Conservation (phyloP, 2,329 filamentous ascomycete species). For the Phialocephala subalpina region DNA sequence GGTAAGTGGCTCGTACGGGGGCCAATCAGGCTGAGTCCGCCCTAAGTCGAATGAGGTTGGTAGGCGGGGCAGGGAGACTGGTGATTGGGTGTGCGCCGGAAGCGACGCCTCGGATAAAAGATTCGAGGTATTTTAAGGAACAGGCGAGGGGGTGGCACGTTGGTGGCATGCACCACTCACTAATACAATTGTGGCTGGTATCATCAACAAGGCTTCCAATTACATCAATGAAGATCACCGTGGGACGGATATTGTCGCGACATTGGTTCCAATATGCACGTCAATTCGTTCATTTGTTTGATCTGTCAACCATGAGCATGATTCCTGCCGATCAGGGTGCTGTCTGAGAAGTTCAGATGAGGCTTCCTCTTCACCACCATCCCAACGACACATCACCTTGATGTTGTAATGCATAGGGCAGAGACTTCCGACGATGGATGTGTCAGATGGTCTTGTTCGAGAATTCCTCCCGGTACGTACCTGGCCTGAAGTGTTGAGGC, state of each 20-base stretch:
- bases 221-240: not conserved
- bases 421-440: not conserved
- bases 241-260: not conserved
- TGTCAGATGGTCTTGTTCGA: constrained; percentile 4
- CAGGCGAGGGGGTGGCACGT: not conserved
- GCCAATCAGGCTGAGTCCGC: constrained; percentile 1
- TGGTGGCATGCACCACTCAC: too few relatives aligned
- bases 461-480: not conserved
- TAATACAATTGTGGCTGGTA: constrained; percentile 1
- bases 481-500: not conserved
- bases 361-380: not conserved
- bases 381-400: constrained; percentile 4
- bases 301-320: not conserved
- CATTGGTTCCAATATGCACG: not conserved
- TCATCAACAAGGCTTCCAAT: not conserved
- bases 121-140: not conserved
- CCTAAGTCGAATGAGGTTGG: not conserved
- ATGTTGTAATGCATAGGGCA: not conserved
- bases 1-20: not conserved
- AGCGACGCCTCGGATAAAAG: not conserved
- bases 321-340: not conserved
- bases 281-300: constrained; percentile 1
- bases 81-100: not conserved
- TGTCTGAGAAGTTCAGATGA: constrained; percentile 7
- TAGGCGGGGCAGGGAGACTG: not conserved